These are phyloP conservation scores for Salix koriyanagi DNA, from an alignment of 345 rosid species.

Conservation along the genomic window DNA sequence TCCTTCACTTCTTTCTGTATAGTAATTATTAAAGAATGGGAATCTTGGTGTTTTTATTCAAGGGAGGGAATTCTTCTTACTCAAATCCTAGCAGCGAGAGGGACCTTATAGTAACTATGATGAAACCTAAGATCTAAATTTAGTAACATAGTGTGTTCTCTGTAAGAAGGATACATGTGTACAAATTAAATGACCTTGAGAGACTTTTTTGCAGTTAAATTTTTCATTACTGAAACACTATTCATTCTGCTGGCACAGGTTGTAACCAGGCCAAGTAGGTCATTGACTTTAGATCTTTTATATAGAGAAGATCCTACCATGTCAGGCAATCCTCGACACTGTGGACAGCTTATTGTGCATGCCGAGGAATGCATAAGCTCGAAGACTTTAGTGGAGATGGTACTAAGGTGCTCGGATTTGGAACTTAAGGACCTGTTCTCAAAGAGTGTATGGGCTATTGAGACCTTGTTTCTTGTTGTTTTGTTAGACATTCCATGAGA, in stretches of 20 bases:
- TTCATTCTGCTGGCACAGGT: slow-evolving; percentile 35
- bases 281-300: slow-evolving; percentile 52
- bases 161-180: not conserved
- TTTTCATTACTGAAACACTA: not conserved
- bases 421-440: slow-evolving; percentile 78
- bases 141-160: not conserved
- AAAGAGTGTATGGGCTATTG: slow-evolving; percentile 58
- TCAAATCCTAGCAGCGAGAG: not conserved
- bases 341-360: slow-evolving; percentile 67
- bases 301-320: slow-evolving; percentile 45
- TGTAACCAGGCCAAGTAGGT: slow-evolving; percentile 44
- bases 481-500: not conserved
- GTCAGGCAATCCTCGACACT: slow-evolving; percentile 29
- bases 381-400: slow-evolving; percentile 64
- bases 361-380: slow-evolving; percentile 84
- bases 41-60: not conserved
- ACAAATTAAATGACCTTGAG: not conserved
- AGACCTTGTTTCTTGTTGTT: slow-evolving; percentile 13
- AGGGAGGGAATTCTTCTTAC: not conserved
- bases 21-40: not conserved
- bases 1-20: slow-evolving; percentile 3
- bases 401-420: slow-evolving; percentile 68
- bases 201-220: not conserved
- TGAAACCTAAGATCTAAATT: not conserved
- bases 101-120: not conserved